Conservation (phyloP, 78 protist species). For the Monosiga brevicollis region DNA sequence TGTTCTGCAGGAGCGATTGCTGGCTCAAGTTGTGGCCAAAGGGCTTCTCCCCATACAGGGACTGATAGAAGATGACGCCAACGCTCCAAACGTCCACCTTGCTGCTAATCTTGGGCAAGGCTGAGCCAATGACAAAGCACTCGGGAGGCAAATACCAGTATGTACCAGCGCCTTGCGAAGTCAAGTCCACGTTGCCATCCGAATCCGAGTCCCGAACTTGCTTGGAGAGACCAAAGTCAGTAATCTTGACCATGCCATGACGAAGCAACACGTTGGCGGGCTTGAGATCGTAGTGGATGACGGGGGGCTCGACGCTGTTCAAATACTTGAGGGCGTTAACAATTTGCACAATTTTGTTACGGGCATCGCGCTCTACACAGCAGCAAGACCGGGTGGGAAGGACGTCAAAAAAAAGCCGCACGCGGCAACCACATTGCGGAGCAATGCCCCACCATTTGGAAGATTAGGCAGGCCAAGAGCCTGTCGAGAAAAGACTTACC, state of each 20-base stretch:
- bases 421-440: too few relatives aligned
- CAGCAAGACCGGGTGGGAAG: too few relatives aligned
- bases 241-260: conserved; percentile 26
- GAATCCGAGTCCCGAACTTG: not conserved
- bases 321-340: conserved; percentile 71
- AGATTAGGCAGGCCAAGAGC: too few relatives aligned
- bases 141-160: conserved; percentile 90
- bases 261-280: conserved; percentile 67
- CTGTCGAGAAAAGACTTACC: not conserved
- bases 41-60: conserved; percentile 70
- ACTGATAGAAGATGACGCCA: conserved; percentile 74
- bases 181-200: conserved; percentile 56
- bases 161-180: conserved; percentile 89
- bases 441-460: too few relatives aligned
- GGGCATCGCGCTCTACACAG: conserved; percentile 61
- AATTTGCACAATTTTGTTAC: conserved; percentile 9
- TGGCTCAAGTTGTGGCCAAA: conserved; percentile 63
- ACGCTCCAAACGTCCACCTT: conserved; percentile 81
- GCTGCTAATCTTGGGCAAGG: conserved; percentile 32
- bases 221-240: conserved; percentile 86
- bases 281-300: conserved; percentile 91
- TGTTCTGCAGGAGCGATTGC: conserved; percentile 8
- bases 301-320: conserved; percentile 11
- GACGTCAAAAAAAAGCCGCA: too few relatives aligned
- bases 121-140: conserved; percentile 43